phyloP scores from a whole-genome alignment of 306 rosid genomes.

The Carpinus fangiana region DNA sequence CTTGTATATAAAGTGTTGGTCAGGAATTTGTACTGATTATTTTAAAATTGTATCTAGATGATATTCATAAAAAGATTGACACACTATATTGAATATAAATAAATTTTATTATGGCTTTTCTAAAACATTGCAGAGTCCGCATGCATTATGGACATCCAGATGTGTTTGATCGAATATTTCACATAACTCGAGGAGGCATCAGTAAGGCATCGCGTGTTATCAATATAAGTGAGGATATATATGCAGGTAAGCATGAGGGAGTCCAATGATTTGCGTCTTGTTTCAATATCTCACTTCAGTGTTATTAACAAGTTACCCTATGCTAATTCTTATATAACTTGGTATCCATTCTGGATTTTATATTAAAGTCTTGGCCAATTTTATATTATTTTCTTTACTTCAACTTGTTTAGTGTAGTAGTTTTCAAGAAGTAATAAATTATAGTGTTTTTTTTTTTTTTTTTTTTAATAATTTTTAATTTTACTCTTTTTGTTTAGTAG shows the following conservation, averaged over 20 bases:
- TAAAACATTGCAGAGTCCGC: slow-evolving; percentile 71
- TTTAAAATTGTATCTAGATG: background rate
- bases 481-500: background rate
- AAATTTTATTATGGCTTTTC: background rate
- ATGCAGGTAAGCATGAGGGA: slow-evolving; percentile 55
- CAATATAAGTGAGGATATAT: slow-evolving; percentile 96
- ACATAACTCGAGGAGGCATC: slow-evolving; percentile 94
- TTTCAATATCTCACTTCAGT: background rate
- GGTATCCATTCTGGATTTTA: background rate
- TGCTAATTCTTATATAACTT: background rate
- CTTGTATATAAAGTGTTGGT: background rate
- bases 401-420: background rate
- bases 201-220: slow-evolving; percentile 96
- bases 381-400: slow-evolving; percentile 5
- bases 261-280: background rate
- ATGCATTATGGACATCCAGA: slow-evolving; percentile 99
- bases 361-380: background rate
- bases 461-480: background rate
- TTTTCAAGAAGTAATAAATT: background rate
- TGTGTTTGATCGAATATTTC: slow-evolving; percentile 93
- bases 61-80: background rate
- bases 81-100: background rate
- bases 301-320: background rate
- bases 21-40: background rate
- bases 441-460: too few relatives aligned